Base-by-base conservation (phyloP, 2,329 filamentous ascomycete species). In the Neophaeococcomyces aloes region DNA sequence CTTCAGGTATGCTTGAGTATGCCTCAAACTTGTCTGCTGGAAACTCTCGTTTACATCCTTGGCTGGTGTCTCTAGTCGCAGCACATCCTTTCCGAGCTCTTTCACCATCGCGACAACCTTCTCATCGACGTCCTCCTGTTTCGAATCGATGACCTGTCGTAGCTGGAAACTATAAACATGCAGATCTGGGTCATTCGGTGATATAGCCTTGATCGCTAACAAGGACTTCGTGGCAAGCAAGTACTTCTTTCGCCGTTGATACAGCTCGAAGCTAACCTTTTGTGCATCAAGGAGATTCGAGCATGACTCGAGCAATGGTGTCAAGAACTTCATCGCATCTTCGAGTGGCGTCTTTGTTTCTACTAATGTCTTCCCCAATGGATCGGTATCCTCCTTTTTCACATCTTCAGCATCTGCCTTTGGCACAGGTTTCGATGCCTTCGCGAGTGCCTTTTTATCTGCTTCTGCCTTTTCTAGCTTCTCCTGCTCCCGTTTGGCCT, bases 351-450 rank as follows among this genome's bases (percentile, higher is more conserved):
- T 81, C 46, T 79, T 75, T 3, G 89, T 94, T 48, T 83, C 77
- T 14, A 85, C 77, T 46, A 96, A 72, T 62, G 84, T 85, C 54
- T 79, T 68, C 31, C 93, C 91, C 25, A 83, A 71, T 19, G 91
- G 89, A 63, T 98, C 91, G 15, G 84, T 76, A 55, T 98, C 91
- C 64, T 85, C 83, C 70, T 94, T 94, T 70, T 88, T 91, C 7
- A 71, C 66, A 50, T 79, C 76, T 11, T 69, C 72, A 42, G 67
- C 65, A 14, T 58, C 52, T 45, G 70, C 68, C 48, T 80, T 83
- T 19, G 74, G 76, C 31, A 74, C 76, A 25, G 74, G 71, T 18
- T 70, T 71, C 43, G 78, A 74, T 19, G 76, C 72, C 68, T 87
- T 89, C 61, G 93, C 86, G 5, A 86, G 85, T 52, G 94, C 87